Base-by-base conservation (phyloP, 306 rosid species). In the Cicer cuneatum region DNA sequence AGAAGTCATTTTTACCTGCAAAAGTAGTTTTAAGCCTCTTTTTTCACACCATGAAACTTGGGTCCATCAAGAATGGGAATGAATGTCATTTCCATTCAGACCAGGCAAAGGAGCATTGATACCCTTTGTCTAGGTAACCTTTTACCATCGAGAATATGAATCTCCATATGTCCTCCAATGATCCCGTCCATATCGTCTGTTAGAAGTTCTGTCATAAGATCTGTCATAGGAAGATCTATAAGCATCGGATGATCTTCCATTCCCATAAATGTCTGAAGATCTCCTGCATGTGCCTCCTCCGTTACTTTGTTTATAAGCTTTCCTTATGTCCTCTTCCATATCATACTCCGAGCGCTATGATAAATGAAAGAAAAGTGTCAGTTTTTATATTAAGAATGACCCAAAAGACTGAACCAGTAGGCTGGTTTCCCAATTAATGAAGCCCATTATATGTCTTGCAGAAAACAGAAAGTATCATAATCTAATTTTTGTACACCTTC, bases 261-360 rank as follows among this genome's bases (percentile, higher is more conserved):
- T 76, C 63, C 86, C 83, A 59, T 58, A 72, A 67, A 35, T 52
- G 65, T 87, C 87, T 33, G 93, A 80, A 63, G 89, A 47, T 78
- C 85, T 87, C 75, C 92, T 85, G 70, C 80, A 10, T 7, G 80
- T 45, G 82, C 91, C 76, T 63, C 87, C 79, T 75, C 83, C 86
- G 56, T 68, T 85, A 76, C 82, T 76, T 74, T 74, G 79, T 69
- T 84, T 88, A 29, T 80, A 40, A 60, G 86, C 64, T 80, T 83
- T 93, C 72, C 96, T 89, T 74, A 86, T 11, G 66, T 88, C 95
- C 90, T 94, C 96, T 67, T 91, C 94, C 57, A 89, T 48, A 83
- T 94, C 98, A 78, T 91, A 89, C 45, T 91, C 87, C 10, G 94
- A 75, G 33, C 95, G 94, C 98, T 94, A 51, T 19, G 43, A 79